Evolutionary conservation across 208 protist genomes (phyloP).

Genomic region (Novymonas esmeraldas): DNA sequence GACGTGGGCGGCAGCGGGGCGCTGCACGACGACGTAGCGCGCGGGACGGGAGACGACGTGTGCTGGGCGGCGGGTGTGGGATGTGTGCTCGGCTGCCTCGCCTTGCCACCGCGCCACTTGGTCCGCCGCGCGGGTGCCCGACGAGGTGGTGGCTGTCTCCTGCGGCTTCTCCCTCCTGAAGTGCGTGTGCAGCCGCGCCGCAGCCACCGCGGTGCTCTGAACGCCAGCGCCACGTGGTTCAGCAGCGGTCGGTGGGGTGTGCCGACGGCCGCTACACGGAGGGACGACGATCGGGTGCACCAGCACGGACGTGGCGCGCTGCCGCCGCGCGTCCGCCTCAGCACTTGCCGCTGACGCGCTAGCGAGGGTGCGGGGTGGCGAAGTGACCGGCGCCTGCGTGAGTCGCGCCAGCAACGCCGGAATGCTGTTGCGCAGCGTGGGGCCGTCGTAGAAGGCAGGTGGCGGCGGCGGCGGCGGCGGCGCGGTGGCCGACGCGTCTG

Average conservation of each 20-base stretch:
- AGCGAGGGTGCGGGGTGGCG: neutral
- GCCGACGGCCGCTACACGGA: neutral
- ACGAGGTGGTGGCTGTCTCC: no score
- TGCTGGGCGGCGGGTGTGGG: no score
- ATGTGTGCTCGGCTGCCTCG: no score
- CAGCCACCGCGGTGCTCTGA: no score
- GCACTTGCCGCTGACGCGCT: neutral
- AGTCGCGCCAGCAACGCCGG: slow-evolving; percentile 23
- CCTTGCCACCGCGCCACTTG: no score
- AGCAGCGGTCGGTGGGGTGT: neutral
- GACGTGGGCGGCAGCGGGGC: slow-evolving; percentile 4
- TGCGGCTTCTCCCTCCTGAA: no score
- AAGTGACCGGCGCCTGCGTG: neutral
- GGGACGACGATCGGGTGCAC: neutral
- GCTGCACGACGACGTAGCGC: slow-evolving; percentile 22
- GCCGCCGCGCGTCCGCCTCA: neutral
- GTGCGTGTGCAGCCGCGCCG: no score
- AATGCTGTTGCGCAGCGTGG: slow-evolving; percentile 32
- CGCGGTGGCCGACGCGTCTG: neutral
- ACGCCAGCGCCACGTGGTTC: no score
- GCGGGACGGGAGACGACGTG: neutral
- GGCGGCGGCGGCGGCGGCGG: slow-evolving; percentile 1
- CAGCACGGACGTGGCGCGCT: neutral
- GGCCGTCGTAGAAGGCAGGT: slow-evolving; percentile 26
- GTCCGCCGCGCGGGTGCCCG: no score